phyloP scores from a whole-genome alignment of 225 moss, liverwort and hornwort genomes.

The Marchantia paleacea region DNA sequence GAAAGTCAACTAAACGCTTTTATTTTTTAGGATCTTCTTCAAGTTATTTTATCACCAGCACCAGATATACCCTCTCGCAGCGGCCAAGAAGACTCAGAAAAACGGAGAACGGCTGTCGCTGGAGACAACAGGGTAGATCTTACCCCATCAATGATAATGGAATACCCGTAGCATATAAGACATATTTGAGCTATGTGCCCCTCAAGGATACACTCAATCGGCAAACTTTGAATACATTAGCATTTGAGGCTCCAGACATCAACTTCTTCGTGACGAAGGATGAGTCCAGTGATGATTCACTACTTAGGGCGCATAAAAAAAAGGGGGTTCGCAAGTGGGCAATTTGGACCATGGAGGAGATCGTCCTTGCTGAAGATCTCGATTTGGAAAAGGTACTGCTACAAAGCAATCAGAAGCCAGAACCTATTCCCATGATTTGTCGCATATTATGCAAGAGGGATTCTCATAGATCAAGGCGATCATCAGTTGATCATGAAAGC shows the following conservation, averaged over 20 bases:
- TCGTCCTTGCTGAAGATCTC: constrained; percentile 36
- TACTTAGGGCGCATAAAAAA: neutral
- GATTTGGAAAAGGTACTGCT: constrained; percentile 22
- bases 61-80: constrained; percentile 36
- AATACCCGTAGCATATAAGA: constrained; percentile 33
- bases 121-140: constrained; percentile 46
- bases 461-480: too few species aligned
- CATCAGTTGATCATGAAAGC: too few species aligned
- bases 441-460: too few species aligned
- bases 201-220: constrained; percentile 22
- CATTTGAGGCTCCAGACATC: neutral
- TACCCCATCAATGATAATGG: constrained; percentile 38
- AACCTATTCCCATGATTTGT: too few species aligned
- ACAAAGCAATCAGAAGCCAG: too few species aligned
- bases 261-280: neutral
- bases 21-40: too few species aligned
- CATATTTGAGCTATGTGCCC: constrained; percentile 43
- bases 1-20: too few species aligned
- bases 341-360: constrained; percentile 47
- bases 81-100: constrained; percentile 40
- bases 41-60: constrained; percentile 32
- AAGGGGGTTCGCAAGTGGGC: constrained; percentile 33
- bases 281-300: neutral
- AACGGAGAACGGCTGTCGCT: constrained; percentile 40
- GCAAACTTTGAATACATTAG: neutral